Evolutionary conservation across 345 rosid species (phyloP), one percentile per base, ranked within the genome.

Genomic region (Citrus inodora): DNA sequence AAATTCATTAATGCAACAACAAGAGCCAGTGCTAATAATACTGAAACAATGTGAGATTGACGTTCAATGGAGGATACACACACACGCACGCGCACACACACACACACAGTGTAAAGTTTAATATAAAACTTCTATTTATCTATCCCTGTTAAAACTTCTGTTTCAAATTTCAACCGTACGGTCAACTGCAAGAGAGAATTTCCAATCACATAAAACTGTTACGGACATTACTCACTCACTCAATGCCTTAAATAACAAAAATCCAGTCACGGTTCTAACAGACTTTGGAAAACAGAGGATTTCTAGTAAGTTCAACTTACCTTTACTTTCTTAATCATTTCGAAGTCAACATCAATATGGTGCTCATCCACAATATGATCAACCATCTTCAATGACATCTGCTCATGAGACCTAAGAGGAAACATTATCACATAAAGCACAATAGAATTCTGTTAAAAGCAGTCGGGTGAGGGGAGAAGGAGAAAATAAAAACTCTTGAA

Each of bases 331-430:
- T 83, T 92, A 79, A 92, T 78, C 97, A 93, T 92, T 85, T 82
- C 90, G 67, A 92, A 71, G 71, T 95, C 98, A 64, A 95, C 58
- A 71, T 95, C 99, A 38, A 95, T 93, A 79, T 91, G 79, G 81
- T 95, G 98, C 78, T 85, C 86, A 25, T 95, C 98, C 59, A 95
- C 90, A 6, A 93, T 93, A 82, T 86, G 78, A 82, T 95, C 99
- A 87, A 92, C 87, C 87, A 95, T 82, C 81, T 82, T 87, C 37
- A 78, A 83, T 19, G 98, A 95, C 99, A 93, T 95, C 76, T 79
- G 83, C 80, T 95, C 99, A 86, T 95, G 97, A 78, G 90, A 87
- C 99, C 99, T 93, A 83, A 65, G 82, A 69, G 76, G 37, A 55
- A 58, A 37, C 78, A 21, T 40, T 32, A 64, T 38, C 58, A 73